Base-by-base conservation (phyloP, 2,329 filamentous ascomycete genomes). In the Chrysosporium queenslandicum region DNA sequence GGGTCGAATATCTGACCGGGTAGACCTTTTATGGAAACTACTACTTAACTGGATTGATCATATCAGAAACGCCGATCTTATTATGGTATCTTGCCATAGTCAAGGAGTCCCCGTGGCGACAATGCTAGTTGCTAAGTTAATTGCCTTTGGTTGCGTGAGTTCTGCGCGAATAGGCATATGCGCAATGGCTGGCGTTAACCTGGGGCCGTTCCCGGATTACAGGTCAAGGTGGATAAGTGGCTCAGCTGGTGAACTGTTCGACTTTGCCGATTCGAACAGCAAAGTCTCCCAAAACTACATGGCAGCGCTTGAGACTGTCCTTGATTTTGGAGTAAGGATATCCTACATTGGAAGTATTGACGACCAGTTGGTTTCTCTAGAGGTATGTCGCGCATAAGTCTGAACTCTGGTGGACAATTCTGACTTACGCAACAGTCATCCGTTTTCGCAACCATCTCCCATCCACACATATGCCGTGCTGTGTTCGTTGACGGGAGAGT, bases 341-440 rank as follows among this genome's bases (percentile, higher is more conserved):
- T 86, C 89, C 0, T 96, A 90, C 65, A 78, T 94, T 54, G 91
- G 91, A 50, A 96, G 90, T 67, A 94, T 98, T 48, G 92, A 98
- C 66, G 92, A 98, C 67, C 92, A 98, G 68, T 76, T 98, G 2
- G 90, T 98, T 12, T 91, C 90, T 3, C 75, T 98, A 64, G 91
- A 96, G 75, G 85, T 86, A 68, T 64, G 72, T 61, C 11, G 14
- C 5, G 20, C 12, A 16, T 9, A 27, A 21, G 16, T 43, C 6
- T 32, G 25, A 16, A 23, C 11, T 25, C 27, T 27, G 69, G 59
- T 40, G 37, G 14, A n/a, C 6, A 36, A 1, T 20, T 25, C 30
- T 52, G 16, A 52, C 42, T n/a, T 18, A 9, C 23, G 20, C 7
- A 47, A 46, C 37, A 75, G 81, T 96, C 90, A 2, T 89, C 91